Percentiles rank a stretch among this genome's conserved stretches.
Conservation (phyloP, 2,329 filamentous ascomycete genomes). For the Thelonectria discophora region DNA sequence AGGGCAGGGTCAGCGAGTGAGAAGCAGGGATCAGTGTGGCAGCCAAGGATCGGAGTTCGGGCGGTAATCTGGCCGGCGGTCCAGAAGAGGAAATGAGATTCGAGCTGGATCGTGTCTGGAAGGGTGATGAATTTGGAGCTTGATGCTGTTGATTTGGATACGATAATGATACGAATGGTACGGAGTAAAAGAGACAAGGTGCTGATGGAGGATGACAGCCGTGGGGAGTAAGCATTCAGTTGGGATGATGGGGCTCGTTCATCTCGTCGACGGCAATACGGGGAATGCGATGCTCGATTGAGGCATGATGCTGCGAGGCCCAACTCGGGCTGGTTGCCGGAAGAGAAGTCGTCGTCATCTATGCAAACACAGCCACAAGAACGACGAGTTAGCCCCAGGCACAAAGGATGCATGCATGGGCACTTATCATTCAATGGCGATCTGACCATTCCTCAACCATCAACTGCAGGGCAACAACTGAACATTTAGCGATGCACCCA, state of each 20-base stretch:
- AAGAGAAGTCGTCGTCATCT: constrained; percentile 17
- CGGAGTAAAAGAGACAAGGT: background rate
- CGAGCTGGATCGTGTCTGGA: background rate
- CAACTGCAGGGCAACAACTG: background rate
- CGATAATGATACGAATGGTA: background rate
- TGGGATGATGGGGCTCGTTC: background rate
- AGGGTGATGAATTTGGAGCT: too few species aligned
- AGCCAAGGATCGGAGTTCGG: constrained; percentile 15
- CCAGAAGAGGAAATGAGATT: constrained; percentile 6
- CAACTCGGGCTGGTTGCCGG: background rate
- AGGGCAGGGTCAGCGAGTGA: too few species aligned
- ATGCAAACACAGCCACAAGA: constrained; percentile 3
- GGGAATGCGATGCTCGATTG: background rate
- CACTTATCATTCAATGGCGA: too few species aligned
- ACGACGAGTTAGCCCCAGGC: background rate
- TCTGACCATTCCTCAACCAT: background rate
- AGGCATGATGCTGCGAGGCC: background rate
- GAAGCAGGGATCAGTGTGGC: background rate
- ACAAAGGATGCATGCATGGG: too few species aligned
- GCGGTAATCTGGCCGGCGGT: constrained; percentile 10
- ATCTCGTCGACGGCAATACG: background rate
- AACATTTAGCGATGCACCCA: background rate
- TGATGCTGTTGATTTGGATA: background rate
- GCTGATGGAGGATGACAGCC: background rate
- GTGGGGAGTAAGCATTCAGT: background rate